phyloP scores from a whole-genome alignment of 2,329 filamentous ascomycete genomes.

The Lecanosticta acicola region DNA sequence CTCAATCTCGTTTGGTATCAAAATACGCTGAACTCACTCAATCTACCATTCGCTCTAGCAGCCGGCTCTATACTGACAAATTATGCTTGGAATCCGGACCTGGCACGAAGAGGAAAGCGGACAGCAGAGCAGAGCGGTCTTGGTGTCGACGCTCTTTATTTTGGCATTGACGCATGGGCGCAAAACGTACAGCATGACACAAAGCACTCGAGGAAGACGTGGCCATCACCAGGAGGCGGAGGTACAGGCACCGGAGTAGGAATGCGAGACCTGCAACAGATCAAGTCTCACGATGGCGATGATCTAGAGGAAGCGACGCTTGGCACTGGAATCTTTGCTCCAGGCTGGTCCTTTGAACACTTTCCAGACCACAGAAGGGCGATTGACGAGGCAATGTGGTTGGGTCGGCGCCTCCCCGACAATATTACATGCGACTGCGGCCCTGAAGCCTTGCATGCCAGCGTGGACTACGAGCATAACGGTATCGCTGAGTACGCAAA shows the following conservation, averaged over 20 bases:
- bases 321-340: slow-evolving; percentile 41
- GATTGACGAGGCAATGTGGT: slow-evolving; percentile 35
- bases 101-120: slow-evolving; percentile 25
- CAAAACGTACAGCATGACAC: slow-evolving; percentile 34
- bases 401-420: slow-evolving; percentile 27
- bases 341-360: slow-evolving; percentile 45
- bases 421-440: slow-evolving; percentile 27
- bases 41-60: slow-evolving; percentile 35
- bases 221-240: slow-evolving; percentile 35
- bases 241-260: slow-evolving; percentile 41
- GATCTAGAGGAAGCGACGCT: slow-evolving; percentile 27
- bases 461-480: slow-evolving; percentile 6
- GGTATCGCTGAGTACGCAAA: slow-evolving; percentile 33
- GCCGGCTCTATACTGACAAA: slow-evolving; percentile 42
- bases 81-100: slow-evolving; percentile 39
- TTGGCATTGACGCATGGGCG: slow-evolving; percentile 45
- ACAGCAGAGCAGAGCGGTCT: slow-evolving; percentile 27
- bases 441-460: not conserved
- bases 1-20: slow-evolving; percentile 41
- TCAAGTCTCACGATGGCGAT: not conserved
- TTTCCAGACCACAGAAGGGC: slow-evolving; percentile 29
- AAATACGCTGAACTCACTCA: slow-evolving; percentile 39
- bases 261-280: slow-evolving; percentile 32
- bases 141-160: slow-evolving; percentile 30
- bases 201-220: slow-evolving; percentile 33